Evolutionary conservation across 2,329 filamentous ascomycete species (phyloP), one percentile per base, ranked within the genome.

Genomic region (Diplodia scrobiculata): DNA sequence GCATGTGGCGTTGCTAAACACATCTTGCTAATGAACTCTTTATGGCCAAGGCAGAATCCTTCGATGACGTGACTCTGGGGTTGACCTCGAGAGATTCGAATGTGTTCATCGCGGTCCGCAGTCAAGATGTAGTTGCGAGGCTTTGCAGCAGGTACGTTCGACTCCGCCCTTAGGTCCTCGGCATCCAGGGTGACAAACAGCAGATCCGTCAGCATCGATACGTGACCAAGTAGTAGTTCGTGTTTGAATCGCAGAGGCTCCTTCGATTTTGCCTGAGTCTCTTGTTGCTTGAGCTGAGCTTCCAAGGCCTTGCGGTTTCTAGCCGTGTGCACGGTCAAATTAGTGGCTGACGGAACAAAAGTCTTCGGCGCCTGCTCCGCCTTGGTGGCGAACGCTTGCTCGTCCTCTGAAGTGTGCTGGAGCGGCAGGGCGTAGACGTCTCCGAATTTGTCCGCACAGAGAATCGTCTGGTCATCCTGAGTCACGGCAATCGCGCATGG

Each of bases 371-470:
- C 60, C 11, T 48, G 60, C 36, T 68, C 67, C 14, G 67, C 68
- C 55, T 67, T 55, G 21, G 27, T 59, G 29, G 54, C 62, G 19
- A 71, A 69, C 45, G 70, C 70, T 32, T 73, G 72, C 51, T 78
- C 58, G 10, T 62, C 58, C 41, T 76, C 73, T n/a, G 74, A 72
- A 11, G 75, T 71, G 13, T 73, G 71, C 52, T 92, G 76, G 2
- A 98, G 82, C 14, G 95, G 94, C 7, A 99, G 79, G 11, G 91
- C 86, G 79, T 97, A 98, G 68, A 97, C 94, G 76, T 99, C 95
- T 70, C 95, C 95, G 73, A 98, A 98, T 78, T 99, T 99, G 81
- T 99, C 95, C 63, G 88, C 94, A 68, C 87, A 88, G 67, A 98
- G 79, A 69, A 99, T 91, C 9, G 87, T 90, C 51, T 84, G 82